Conservation (phyloP, 1,284 basidiomycete genomes). For the Dichomitus squalens region DNA sequence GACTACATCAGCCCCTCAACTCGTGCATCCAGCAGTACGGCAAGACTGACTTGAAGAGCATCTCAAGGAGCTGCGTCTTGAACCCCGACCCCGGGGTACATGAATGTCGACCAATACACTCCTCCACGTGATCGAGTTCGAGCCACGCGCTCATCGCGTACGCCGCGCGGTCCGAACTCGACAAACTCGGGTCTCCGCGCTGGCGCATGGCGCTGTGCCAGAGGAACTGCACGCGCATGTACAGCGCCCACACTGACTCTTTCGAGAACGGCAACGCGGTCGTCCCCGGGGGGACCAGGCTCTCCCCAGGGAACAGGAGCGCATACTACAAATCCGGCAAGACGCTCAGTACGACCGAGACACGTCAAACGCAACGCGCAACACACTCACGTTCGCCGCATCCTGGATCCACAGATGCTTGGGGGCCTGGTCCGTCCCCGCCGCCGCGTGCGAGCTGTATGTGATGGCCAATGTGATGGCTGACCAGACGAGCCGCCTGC, state of each 20-base stretch:
- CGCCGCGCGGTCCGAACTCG: constrained; percentile 54
- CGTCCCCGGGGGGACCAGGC: constrained; percentile 34
- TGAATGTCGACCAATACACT: constrained; percentile 60
- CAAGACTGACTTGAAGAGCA: constrained; percentile 70
- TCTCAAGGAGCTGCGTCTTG: constrained; percentile 70
- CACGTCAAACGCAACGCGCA: background rate
- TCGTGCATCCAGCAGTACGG: constrained; percentile 34
- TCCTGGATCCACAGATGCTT: constrained; percentile 58
- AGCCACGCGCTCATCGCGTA: constrained; percentile 71
- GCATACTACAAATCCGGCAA: constrained; percentile 57
- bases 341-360: background rate
- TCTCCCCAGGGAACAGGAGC: constrained; percentile 71
- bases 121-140: constrained; percentile 69
- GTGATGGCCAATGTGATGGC: constrained; percentile 62
- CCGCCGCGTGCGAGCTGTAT: constrained; percentile 61
- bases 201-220: constrained; percentile 71
- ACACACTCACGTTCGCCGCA: constrained; percentile 57
- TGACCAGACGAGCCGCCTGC: constrained; percentile 75
- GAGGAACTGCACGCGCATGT: constrained; percentile 68
- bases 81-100: constrained; percentile 67
- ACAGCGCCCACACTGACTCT: constrained; percentile 71
- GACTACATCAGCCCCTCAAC: constrained; percentile 64
- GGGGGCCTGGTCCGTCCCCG: constrained; percentile 38
- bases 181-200: constrained; percentile 43
- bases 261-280: constrained; percentile 23